Evolutionary conservation across 139 green algal species (phyloP), one percentile per base, ranked within the genome.

Genomic region (Ettlia oleoabundans): DNA sequence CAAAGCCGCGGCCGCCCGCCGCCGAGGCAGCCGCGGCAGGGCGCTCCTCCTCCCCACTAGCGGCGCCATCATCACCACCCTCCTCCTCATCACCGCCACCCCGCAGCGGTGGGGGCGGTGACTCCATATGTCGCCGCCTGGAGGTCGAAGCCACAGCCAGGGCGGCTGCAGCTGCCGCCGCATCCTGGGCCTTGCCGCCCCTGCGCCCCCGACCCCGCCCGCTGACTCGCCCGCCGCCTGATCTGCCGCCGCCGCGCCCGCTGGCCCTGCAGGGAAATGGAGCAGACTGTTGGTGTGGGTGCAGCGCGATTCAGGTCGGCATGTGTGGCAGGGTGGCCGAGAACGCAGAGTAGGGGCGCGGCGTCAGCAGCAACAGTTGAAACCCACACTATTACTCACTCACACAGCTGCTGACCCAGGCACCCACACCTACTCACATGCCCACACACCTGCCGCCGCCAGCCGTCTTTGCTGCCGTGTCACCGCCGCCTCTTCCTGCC

Each of bases 201-300:
- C 61, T 51, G 67, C 61, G 35, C 5, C 82, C n/a, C 18, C 73
- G 62, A 24, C 42, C 42, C 40, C 85, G 33, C 5, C 81, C 66
- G 10, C 68, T 35, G 62, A 73, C 73, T 30, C 76, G n/a, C 30
- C 75, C 84, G 42, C 82, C 47, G 0, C 75, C 53, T n/a, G 42
- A 47, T 2, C 63, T 15, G 70, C 83, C 81, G 35, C 87, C 24
- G 7, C 76, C 40, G n/a, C 67, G 67, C 1, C 81, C 63, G 38
- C 73, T 40, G 51, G 63, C 40, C 15, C 76, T 74, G 66, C 78
- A 43, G 33, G n/a, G n/a, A n/a, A n/a, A n/a, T n/a, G n/a, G n/a
- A n/a, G n/a, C n/a, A n/a, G n/a, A n/a, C n/a, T n/a, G n/a, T n/a
- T n/a, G n/a, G n/a, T n/a, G n/a, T n/a, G n/a, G n/a, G n/a, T n/a